Conservation (phyloP, 208 protist genomes). For the Willaertia magna region DNA sequence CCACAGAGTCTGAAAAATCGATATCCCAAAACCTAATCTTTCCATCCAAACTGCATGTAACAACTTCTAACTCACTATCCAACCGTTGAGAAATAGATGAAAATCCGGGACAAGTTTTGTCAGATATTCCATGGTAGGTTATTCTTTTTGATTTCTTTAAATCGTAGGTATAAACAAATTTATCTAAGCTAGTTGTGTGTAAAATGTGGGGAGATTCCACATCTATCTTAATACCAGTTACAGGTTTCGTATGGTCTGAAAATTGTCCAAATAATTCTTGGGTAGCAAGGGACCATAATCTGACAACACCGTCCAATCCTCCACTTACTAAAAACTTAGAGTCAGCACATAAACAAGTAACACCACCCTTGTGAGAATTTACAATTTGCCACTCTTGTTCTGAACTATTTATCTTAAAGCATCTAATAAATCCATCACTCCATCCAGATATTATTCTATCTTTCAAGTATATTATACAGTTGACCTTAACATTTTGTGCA, state of each 20-base stretch:
- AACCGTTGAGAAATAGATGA: not conserved
- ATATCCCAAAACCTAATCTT: slow-evolving; percentile 1
- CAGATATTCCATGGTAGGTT: not conserved
- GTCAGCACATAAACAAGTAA: not conserved
- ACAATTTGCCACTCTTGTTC: slow-evolving; percentile 8
- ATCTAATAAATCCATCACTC: slow-evolving; percentile 6
- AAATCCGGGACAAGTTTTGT: not conserved
- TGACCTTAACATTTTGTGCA: not conserved
- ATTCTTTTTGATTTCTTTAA: slow-evolving; percentile 4
- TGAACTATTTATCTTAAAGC: not conserved
- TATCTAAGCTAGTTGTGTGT: not conserved
- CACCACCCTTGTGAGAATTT: not conserved
- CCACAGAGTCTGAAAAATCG: slow-evolving; percentile 1
- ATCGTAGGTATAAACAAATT: not conserved
- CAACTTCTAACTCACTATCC: not conserved
- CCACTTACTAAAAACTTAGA: not conserved
- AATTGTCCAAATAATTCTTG: slow-evolving; percentile 13
- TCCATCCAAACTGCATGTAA: not conserved
- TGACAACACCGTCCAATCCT: not conserved
- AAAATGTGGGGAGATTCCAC: not conserved
- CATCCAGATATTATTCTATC: not conserved
- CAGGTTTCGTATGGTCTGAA: slow-evolving; percentile 2
- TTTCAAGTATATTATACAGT: not conserved
- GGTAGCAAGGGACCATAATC: not conserved
- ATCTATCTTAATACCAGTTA: not conserved